Evolutionary conservation across 176 grass and related monocot species (phyloP), one percentile per base, ranked within the genome.

Genomic region (Bromus sterilis): DNA sequence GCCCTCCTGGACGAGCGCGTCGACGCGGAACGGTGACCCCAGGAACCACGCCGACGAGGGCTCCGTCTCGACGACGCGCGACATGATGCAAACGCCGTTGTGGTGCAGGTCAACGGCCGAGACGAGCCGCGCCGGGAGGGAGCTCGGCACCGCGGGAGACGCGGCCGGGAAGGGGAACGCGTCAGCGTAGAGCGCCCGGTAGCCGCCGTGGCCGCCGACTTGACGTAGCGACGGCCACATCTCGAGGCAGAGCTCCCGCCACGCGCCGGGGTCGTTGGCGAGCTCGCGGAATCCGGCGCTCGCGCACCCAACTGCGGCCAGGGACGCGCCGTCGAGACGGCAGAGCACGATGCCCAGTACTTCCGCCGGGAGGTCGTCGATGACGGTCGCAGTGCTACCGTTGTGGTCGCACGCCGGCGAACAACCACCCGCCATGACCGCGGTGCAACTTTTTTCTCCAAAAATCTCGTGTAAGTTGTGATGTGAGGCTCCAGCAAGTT

Each of bases 321-420:
- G 80, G 4, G 91, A 81, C 9, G 85, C 44, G 43, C 89, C 94
- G 78, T 91, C 89, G 60, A 97, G 91, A 13, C 46, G 66, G 29
- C 84, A 59, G 74, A 97, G 79, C 15, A 78, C 89, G 26, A 70
- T 78, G 3, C 21, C 76, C 14, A 97, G 37, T 42, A 91, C 78
- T 66, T 97, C 94, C 28, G 26, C 42, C 42, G 89, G 94, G 9
- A 97, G 85, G 75, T 97, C 91, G 39, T 91, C 76, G 39, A 97
- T 81, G 43, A 35, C 77, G 9, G 74, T 71, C 24, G 28, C 64
- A 23, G 41, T 67, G 21, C 15, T 42, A 30, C 53, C 37, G 37
- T 28, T 13, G 4, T 0, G 57, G 39, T 7, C 28, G 18, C 29
- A 49, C 29, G 75, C 51, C 43, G 72, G 66, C 12, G 18, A 36